Evolutionary conservation across 306 rosid genomes (phyloP), one percentile per base, ranked within the genome.

Genomic region (Cotoneaster glaucophyllus): DNA sequence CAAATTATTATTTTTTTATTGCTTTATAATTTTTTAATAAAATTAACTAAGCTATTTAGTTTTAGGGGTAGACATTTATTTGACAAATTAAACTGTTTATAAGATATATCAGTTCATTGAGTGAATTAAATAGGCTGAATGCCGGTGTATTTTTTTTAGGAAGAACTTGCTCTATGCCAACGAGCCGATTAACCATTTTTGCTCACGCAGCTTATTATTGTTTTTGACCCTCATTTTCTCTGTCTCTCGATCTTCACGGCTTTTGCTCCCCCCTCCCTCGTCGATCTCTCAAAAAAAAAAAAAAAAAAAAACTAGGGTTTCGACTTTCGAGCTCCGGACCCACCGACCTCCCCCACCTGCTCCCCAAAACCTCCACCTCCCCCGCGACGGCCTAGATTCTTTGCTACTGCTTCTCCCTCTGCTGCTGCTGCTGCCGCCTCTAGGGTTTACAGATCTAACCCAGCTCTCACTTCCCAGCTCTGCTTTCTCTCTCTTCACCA

Each of bases 241-340:
- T 64, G 41, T 48, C 70, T 82, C 83, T 87, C 90, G 81, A 86
- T 84, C 90, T 85, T 84, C 90, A 86, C 96, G 90, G 93, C 66
- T 62, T 67, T 73, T 54, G 63, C 82, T 73, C 82, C 76, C 89
- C 31, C 24, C 43, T 31, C 43, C 43, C 43, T 63, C 81, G 79
- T 85, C 87, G 88, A 86, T 90, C 93, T 86, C 80, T 74, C 71
- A 0, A 1, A 37, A 37, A 37, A 37, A 37, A 37, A 34, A 34
- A 31, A 32, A 34, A 34, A 34, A 43, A 87, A 89, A 88, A 87
- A 81, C 82, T 96, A 96, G 99, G 99, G 98, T 89, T 94, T 88
- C 85, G 79, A 34, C 83, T 88, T 89, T 85, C 85, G 76, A 63
- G 77, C 82, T 85, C 76, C 63, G 67, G 12, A 66, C 74, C 66